Conservation (phyloP, 75 land plant species). For the Azolla pinnata region DNA sequence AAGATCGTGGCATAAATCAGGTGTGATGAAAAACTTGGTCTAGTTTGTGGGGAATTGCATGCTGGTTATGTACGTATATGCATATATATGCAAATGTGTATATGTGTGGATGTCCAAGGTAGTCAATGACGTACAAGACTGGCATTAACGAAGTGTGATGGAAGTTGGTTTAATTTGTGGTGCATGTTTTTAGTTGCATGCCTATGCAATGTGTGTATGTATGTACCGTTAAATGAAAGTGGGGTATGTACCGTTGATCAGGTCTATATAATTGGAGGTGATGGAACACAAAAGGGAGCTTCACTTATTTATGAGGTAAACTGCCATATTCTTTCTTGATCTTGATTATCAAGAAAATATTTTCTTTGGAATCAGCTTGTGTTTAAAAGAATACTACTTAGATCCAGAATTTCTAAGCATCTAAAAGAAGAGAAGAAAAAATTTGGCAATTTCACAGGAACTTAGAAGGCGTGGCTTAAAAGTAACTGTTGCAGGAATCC, state of each 20-base stretch:
- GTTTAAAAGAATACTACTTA: too few species aligned
- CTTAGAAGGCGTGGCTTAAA: constrained; percentile 50
- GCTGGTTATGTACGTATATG: neutral
- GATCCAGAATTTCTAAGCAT: too few species aligned
- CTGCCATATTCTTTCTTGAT: neutral
- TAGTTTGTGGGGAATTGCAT: neutral
- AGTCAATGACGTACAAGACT: too few species aligned
- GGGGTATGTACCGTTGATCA: constrained; percentile 9
- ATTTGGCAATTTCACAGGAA: constrained; percentile 52
- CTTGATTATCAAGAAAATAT: too few species aligned
- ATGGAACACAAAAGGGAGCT: constrained; percentile 93
- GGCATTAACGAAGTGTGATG: too few species aligned
- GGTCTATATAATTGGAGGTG: constrained; percentile 96
- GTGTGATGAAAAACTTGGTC: constrained; percentile 15
- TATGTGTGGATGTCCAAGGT: too few species aligned
- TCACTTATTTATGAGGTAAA: constrained; percentile 67
- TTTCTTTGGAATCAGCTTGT: too few species aligned
- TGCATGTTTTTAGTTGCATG: neutral
- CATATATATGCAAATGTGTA: neutral
- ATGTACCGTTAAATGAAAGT: too few species aligned
- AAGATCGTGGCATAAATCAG: constrained; percentile 93
- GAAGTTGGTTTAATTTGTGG: neutral
- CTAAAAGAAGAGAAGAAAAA: too few species aligned
- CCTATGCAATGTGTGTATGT: neutral
- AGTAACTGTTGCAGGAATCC: constrained; percentile 68